Percentiles rank a stretch among this genome's conserved stretches.
These are phyloP conservation scores for Dryas drummondii DNA, from an alignment of 306 rosid genomes.

Conservation along the genomic window DNA sequence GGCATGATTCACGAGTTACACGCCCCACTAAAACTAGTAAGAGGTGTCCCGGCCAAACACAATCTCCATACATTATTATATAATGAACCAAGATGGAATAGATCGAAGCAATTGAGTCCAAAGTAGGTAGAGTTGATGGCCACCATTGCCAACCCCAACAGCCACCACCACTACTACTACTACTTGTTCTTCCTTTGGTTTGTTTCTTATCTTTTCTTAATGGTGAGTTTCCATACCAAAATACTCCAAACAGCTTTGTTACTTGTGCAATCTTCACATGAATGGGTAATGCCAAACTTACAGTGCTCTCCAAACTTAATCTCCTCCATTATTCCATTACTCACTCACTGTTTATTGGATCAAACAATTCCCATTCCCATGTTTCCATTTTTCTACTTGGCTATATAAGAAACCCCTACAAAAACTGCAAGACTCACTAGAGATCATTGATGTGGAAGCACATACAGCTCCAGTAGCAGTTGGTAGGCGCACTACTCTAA, in stretches of 20 bases:
- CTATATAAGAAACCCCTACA: not conserved
- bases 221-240: not conserved
- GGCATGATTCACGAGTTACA: too few relatives aligned
- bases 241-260: not conserved
- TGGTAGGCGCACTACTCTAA: too few relatives aligned
- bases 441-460: not conserved
- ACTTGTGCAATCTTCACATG: constrained; percentile 3
- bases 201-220: not conserved
- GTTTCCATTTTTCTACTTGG: constrained; percentile 2
- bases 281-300: not conserved
- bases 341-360: not conserved
- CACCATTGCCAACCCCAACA: not conserved
- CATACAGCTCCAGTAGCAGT: not conserved
- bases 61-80: not conserved
- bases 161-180: constrained; percentile 6
- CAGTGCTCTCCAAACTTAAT: not conserved
- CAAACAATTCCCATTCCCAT: not conserved
- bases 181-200: constrained; percentile 30
- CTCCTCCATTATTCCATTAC: constrained; percentile 7
- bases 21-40: too few relatives aligned
- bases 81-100: not conserved
- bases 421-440: not conserved
- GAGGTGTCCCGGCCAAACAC: too few relatives aligned
- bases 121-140: not conserved
- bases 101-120: too few relatives aligned